Percentiles rank a stretch among this genome's conserved stretches.
Conservation (phyloP, 2,329 filamentous ascomycete species). For the Penicillium expansum region DNA sequence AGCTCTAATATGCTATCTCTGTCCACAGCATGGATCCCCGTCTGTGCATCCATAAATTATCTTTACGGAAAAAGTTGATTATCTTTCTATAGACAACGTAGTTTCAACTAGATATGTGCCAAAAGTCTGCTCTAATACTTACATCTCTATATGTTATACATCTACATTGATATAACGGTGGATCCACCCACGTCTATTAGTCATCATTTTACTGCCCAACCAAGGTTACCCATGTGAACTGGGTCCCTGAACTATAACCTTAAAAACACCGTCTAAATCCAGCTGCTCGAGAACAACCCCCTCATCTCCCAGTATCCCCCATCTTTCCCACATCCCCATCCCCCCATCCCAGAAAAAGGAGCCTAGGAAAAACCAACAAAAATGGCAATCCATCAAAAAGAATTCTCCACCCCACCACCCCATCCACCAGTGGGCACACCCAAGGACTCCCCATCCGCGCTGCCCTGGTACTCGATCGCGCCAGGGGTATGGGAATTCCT, state of each 20-base stretch:
- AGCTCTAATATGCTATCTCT: neutral
- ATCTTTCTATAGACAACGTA: neutral
- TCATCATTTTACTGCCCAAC: neutral
- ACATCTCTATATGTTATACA: neutral
- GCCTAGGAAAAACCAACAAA: neutral
- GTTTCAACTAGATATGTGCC: neutral
- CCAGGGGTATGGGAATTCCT: conserved; percentile 38
- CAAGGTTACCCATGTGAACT: neutral
- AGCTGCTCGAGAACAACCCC: neutral
- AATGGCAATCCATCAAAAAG: conserved; percentile 23
- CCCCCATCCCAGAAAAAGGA: neutral
- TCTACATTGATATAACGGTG: neutral
- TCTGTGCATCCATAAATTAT: neutral
- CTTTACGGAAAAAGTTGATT: rapidly evolving
- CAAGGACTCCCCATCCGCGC: conserved; percentile 7
- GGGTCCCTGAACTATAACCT: neutral
- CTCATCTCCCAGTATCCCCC: neutral
- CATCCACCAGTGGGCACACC: conserved; percentile 21
- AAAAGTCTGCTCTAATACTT: neutral
- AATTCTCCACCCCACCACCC: conserved; percentile 23
- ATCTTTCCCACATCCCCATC: neutral
- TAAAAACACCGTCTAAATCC: neutral
- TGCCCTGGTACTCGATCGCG: conserved; percentile 27
- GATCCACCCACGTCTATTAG: neutral
- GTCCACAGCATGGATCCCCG: too few species aligned